phyloP scores from a whole-genome alignment of 75 land plant genomes.

The Selaginella moellendorffii region DNA sequence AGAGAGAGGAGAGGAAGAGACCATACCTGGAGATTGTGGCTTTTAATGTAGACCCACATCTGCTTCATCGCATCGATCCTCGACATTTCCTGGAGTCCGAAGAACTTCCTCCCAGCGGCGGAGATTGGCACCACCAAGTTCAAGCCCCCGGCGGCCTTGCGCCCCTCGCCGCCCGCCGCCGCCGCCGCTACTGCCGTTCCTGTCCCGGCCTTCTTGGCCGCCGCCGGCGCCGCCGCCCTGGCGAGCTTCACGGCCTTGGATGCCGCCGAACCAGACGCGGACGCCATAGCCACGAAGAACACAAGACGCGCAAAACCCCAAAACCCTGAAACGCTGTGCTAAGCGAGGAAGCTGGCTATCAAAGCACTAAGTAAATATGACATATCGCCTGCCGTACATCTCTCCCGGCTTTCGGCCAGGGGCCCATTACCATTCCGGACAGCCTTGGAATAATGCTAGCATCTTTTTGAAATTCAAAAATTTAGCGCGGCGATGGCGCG shows the following conservation, averaged over 20 bases:
- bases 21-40: slow-evolving; percentile 49
- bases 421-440: too few relatives aligned
- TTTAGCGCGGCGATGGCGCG: neutral
- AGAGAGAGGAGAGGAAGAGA: too few relatives aligned
- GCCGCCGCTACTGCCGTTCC: neutral
- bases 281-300: neutral
- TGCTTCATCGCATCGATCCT: slow-evolving; percentile 57
- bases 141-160: slow-evolving; percentile 33
- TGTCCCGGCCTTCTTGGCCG: neutral
- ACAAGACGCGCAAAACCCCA: too few relatives aligned
- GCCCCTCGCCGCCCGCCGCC: slow-evolving; percentile 12
- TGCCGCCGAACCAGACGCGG: neutral
- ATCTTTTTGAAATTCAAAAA: too few relatives aligned
- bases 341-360: too few relatives aligned
- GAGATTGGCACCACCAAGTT: slow-evolving; percentile 35
- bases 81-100: slow-evolving; percentile 46
- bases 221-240: too few relatives aligned
- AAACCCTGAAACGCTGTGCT: too few relatives aligned
- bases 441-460: too few relatives aligned
- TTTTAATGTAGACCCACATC: slow-evolving; percentile 70
- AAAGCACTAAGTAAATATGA: too few relatives aligned
- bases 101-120: slow-evolving; percentile 44
- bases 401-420: too few relatives aligned
- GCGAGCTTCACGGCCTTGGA: neutral
- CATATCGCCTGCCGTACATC: too few relatives aligned